Conservation (phyloP, 2,329 filamentous ascomycete species). For the Zymoseptoria tritici region DNA sequence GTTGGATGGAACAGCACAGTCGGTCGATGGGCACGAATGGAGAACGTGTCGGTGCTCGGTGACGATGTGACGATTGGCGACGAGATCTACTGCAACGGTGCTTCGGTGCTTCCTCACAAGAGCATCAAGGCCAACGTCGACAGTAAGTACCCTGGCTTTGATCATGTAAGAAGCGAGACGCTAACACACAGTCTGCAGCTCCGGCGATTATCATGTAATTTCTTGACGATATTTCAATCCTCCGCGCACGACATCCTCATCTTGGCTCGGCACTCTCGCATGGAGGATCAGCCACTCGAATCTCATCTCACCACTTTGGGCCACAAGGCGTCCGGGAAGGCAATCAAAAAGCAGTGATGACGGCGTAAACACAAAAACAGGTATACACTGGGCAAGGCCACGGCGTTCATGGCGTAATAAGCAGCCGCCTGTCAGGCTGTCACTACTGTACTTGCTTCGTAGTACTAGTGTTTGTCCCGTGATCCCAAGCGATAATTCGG, state of each 20-base stretch:
- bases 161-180: not conserved
- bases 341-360: not conserved
- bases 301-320: not conserved
- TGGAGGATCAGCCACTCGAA: not conserved
- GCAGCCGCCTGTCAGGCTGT: not conserved
- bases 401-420: constrained; percentile 1
- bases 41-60: constrained; percentile 96
- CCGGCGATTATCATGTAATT: constrained; percentile 21
- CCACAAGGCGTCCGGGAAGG: not conserved
- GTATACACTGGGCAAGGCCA: not conserved
- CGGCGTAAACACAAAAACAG: not conserved
- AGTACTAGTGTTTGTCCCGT: not conserved
- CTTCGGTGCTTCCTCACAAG: constrained; percentile 89
- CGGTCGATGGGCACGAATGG: constrained; percentile 88
- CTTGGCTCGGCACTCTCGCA: not conserved
- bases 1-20: constrained; percentile 97
- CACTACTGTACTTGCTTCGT: not conserved
- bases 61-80: constrained; percentile 97
- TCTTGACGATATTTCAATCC: not conserved
- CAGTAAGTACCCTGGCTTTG: constrained; percentile 40
- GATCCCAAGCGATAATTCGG: not conserved
- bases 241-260: not conserved
- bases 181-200: constrained; percentile 11
- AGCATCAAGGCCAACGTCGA: constrained; percentile 98
- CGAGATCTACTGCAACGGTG: constrained; percentile 95